Base-by-base conservation (phyloP, 2,329 filamentous ascomycete genomes). In the Xylaria sp. region DNA sequence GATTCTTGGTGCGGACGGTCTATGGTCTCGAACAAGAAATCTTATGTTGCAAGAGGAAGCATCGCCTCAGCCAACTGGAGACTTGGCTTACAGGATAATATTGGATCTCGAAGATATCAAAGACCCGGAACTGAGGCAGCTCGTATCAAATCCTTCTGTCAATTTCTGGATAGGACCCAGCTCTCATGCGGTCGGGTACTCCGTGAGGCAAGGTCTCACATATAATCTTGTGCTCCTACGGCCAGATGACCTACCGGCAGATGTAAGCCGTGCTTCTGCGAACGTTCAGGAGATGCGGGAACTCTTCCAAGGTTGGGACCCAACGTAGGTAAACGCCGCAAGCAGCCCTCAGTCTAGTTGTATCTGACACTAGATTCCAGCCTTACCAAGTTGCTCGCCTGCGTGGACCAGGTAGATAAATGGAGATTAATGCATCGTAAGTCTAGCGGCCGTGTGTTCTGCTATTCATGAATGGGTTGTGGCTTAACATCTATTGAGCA, bases 101-200 rank as follows among this genome's bases (percentile, higher is more conserved):
- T 76, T 88, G 12, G 80, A 81, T 3, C 81, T 82, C 2, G 78
- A 83, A 32, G 81, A 85, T 54, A 83, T 88, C 76, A 78, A 78
- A 2, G 81, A 85, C 54, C 81, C 81, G 0, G 83, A 85, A 47
- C 75, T 88, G 14, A 76, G 73, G 3, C 72, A 78, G 0, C 81
- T 85, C 24, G 80, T 86, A 0, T 75, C 79, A 4, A 78, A 82
- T 14, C 84, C 85, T 1, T 80, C 82, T 39, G 82, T 87, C 2
- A 82, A 86, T 69, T 84, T 86, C 70, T 87, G 86, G 85, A 75
- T 87, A 27, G 85, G 86, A 0, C 86, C 85, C 0, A 77, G 81
- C 51, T 78, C 79, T 14, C 86, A 88, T 71, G 84, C 83, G 4
- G 83, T 85, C 34, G 80, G 81, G 56, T 86, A 86, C 66, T 77